A percentile compares a stretch with the other conserved stretches of the same genome.
phyloP scores from a whole-genome alignment of 1,139 yeast species.

The Blastobotrys elegans region DNA sequence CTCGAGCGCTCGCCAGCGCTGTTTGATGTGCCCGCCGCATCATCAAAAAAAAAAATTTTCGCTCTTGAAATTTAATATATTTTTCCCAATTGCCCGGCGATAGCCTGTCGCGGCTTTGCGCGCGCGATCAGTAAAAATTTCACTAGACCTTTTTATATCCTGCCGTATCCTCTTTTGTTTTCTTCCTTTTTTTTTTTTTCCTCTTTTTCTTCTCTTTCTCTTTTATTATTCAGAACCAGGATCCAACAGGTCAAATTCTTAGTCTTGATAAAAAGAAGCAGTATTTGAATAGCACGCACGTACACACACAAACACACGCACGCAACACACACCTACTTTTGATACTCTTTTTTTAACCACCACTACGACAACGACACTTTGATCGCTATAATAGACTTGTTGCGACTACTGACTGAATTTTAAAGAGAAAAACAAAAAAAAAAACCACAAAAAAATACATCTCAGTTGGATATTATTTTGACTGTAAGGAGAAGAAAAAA shows the following conservation, averaged over 20 bases:
- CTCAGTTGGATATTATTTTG: no score
- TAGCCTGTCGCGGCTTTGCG: no score
- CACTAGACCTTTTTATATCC: no score
- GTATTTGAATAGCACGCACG: not conserved
- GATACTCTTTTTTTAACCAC: not conserved
- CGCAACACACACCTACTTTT: not conserved
- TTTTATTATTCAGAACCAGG: slow-evolving; percentile 9
- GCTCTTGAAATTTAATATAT: no score
- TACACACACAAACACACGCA: slow-evolving; percentile 2
- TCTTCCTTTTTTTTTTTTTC: not conserved
- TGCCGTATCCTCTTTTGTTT: no score
- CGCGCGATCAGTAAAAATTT: no score
- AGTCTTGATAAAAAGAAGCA: not conserved
- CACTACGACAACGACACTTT: not conserved
- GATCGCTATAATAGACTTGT: not conserved
- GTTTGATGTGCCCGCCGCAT: no score
- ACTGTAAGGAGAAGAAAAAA: not conserved
- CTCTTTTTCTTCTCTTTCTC: slow-evolving; percentile 5
- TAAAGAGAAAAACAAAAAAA: not conserved
- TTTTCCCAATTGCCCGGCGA: no score
- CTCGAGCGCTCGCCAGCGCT: no score
- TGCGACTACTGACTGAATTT: not conserved
- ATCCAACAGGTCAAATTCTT: slow-evolving; percentile 8
- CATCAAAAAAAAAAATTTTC: no score
- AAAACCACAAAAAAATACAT: not conserved